A percentile compares a stretch with the other conserved stretches of the same genome.
Conservation (phyloP, 768 basidiomycete species). For the Russula sp. region DNA sequence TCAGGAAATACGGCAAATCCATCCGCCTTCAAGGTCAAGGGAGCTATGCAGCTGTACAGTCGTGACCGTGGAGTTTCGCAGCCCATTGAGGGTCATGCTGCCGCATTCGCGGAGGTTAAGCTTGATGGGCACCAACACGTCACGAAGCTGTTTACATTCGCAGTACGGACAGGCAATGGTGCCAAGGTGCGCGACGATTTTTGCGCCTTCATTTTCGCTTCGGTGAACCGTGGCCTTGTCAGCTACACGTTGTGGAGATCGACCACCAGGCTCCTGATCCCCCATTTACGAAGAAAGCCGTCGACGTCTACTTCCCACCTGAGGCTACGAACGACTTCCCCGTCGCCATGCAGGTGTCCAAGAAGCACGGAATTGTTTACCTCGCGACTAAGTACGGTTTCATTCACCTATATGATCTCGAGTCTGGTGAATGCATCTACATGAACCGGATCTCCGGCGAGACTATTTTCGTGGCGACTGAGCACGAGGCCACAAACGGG, state of each 20-base stretch:
- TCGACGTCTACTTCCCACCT: conserved; percentile 98
- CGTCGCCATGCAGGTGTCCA: conserved; percentile 98
- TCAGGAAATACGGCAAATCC: conserved; percentile 89
- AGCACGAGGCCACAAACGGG: conserved; percentile 89
- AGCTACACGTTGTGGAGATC: conserved; percentile 98
- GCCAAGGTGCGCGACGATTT: conserved; percentile 68
- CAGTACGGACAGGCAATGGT: conserved; percentile 93
- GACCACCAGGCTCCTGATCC: conserved; percentile 92
- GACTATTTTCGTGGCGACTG: conserved; percentile 98
- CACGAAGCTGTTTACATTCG: conserved; percentile 92
- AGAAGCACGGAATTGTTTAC: conserved; percentile 94
- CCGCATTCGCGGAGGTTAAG: conserved; percentile 90
- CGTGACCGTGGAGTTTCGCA: conserved; percentile 90
- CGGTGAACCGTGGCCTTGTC: conserved; percentile 2
- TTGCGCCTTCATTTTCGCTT: background rate
- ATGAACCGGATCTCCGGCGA: conserved; percentile 99
- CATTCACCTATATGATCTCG: conserved; percentile 98
- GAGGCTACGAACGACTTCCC: conserved; percentile 99
- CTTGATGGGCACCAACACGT: conserved; percentile 79
- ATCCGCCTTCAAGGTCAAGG: conserved; percentile 97
- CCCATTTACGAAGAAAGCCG: conserved; percentile 93
- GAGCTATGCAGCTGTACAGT: conserved; percentile 95
- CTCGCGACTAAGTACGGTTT: conserved; percentile 99
- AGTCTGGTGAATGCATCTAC: conserved; percentile 95
- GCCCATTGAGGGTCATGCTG: conserved; percentile 98